phyloP scores from a whole-genome alignment of 225 moss, liverwort and hornwort species.

The Bryum argenteum region DNA sequence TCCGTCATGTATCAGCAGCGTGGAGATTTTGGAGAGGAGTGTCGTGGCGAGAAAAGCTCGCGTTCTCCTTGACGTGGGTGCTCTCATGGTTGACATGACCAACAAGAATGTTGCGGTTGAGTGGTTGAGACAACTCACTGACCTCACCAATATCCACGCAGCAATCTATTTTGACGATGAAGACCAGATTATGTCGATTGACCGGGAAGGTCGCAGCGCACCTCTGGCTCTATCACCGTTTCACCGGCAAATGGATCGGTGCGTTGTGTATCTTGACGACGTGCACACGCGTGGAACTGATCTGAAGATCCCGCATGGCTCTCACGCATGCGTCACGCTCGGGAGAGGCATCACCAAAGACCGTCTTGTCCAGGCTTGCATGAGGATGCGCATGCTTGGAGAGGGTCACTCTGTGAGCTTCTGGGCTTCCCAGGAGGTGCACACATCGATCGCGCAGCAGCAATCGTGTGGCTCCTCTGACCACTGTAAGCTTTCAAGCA shows the following conservation, averaged over 20 bases:
- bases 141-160: not conserved
- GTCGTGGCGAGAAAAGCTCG: constrained; percentile 19
- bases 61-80: constrained; percentile 48
- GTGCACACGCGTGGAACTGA: constrained; percentile 49
- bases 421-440: constrained; percentile 54
- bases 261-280: constrained; percentile 49
- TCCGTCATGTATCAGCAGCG: constrained; percentile 11
- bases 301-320: constrained; percentile 35
- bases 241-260: constrained; percentile 27
- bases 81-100: constrained; percentile 42
- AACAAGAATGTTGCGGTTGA: constrained; percentile 36
- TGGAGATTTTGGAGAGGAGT: constrained; percentile 10
- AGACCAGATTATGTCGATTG: constrained; percentile 39
- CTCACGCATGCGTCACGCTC: constrained; percentile 42
- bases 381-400: constrained; percentile 55
- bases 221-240: constrained; percentile 33
- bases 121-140: constrained; percentile 6
- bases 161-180: constrained; percentile 39
- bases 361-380: constrained; percentile 43
- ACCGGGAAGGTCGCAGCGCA: constrained; percentile 13
- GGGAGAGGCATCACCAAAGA: constrained; percentile 52
- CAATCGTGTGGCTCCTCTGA: not conserved
- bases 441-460: constrained; percentile 25
- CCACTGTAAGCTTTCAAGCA: constrained; percentile 13
- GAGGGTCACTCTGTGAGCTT: constrained; percentile 50